Conservation (phyloP, 2,329 filamentous ascomycete species). For the Cercospora sesami region DNA sequence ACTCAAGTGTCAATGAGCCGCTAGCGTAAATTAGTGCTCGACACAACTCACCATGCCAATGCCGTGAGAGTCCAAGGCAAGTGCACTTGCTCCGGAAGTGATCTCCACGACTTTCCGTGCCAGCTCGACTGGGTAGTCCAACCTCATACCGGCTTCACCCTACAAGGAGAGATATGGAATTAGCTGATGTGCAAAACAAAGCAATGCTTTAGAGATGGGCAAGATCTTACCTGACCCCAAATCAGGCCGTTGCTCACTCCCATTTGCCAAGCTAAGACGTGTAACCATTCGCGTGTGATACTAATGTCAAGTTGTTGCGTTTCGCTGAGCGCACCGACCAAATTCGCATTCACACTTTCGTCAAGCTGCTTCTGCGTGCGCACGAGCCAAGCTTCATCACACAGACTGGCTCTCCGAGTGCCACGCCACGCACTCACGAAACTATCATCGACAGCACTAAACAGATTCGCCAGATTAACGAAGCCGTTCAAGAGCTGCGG, state of each 20-base stretch:
- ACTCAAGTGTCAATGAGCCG: neutral
- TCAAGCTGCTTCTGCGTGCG: conserved; percentile 40
- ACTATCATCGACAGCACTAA: conserved; percentile 40
- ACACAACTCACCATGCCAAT: conserved; percentile 39
- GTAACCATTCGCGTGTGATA: conserved; percentile 40
- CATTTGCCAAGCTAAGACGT: conserved; percentile 43
- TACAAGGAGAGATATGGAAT: conserved; percentile 8
- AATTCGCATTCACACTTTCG: conserved; percentile 32
- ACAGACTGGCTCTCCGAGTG: conserved; percentile 36
- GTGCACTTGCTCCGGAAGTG: conserved; percentile 31
- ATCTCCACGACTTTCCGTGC: conserved; percentile 39
- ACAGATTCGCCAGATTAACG: conserved; percentile 39
- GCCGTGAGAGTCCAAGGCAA: conserved; percentile 39
- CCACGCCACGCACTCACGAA: conserved; percentile 41
- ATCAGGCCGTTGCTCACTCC: conserved; percentile 41
- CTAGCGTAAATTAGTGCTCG: neutral
- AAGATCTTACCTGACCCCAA: conserved; percentile 29
- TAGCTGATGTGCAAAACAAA: neutral
- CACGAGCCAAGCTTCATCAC: conserved; percentile 39
- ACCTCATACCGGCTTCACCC: conserved; percentile 38
- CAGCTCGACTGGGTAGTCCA: conserved; percentile 42
- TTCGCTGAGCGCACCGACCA: conserved; percentile 35
- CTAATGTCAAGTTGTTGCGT: conserved; percentile 41
- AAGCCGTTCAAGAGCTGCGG: conserved; percentile 40
- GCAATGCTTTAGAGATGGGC: neutral